These are phyloP conservation scores for Dryas octopetala DNA, from an alignment of 306 rosid species.

Conservation along the genomic window DNA sequence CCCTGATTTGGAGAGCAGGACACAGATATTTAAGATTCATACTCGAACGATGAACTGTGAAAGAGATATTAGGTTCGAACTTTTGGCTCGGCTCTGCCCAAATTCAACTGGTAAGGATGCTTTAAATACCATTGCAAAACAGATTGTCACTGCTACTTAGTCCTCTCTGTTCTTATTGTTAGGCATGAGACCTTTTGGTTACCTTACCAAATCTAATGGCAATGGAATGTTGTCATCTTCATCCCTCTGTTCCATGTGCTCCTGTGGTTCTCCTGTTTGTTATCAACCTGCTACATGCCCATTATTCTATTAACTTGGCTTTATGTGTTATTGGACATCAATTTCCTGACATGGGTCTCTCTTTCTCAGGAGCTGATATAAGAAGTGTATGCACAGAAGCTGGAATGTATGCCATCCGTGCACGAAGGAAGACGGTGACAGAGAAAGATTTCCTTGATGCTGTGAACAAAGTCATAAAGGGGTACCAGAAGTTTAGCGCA, in stretches of 20 bases:
- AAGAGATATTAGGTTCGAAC: slow-evolving; percentile 91
- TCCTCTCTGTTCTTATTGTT: background rate
- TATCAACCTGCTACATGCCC: background rate
- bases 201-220: background rate
- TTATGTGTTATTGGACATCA: background rate
- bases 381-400: slow-evolving; percentile 99
- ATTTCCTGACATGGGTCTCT: slow-evolving; percentile 26
- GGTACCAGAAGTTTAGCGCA: slow-evolving; percentile 98
- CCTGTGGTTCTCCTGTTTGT: background rate
- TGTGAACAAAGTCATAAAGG: slow-evolving; percentile 95
- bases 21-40: slow-evolving; percentile 96
- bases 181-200: background rate
- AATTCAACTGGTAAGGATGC: slow-evolving; percentile 79
- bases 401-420: slow-evolving; percentile 98
- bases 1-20: slow-evolving; percentile 95
- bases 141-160: background rate
- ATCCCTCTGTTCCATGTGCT: background rate
- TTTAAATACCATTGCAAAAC: background rate
- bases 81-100: slow-evolving; percentile 94
- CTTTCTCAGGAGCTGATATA: slow-evolving; percentile 82
- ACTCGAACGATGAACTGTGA: slow-evolving; percentile 98
- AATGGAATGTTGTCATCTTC: background rate
- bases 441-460: slow-evolving; percentile 99
- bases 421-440: slow-evolving; percentile 93
- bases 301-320: background rate